Conservation (phyloP, 257 asterid genomes). For the Nicotiana knightiana region DNA sequence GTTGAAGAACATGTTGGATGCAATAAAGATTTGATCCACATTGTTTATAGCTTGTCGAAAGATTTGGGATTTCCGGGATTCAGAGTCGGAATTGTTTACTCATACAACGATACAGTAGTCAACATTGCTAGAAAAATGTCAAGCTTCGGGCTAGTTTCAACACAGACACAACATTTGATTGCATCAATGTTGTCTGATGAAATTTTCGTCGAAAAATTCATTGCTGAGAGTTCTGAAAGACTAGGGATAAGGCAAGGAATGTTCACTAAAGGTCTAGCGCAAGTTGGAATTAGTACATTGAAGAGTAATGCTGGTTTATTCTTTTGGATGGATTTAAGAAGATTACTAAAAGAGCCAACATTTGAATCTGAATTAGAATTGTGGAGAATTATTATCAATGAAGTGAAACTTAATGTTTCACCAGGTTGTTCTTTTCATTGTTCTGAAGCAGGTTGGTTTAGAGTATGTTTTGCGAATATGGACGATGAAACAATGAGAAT, state of each 20-base stretch:
- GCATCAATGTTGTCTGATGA: slow-evolving; percentile 69
- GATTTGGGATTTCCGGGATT: slow-evolving; percentile 89
- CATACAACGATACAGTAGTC: slow-evolving; percentile 55
- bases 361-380: slow-evolving; percentile 58
- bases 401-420: slow-evolving; percentile 71
- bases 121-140: slow-evolving; percentile 74
- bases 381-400: slow-evolving; percentile 53
- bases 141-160: slow-evolving; percentile 73
- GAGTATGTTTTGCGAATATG: slow-evolving; percentile 86
- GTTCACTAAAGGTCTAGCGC: slow-evolving; percentile 40
- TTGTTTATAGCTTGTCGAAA: slow-evolving; percentile 75
- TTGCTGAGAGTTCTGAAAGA: slow-evolving; percentile 42
- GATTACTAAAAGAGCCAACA: slow-evolving; percentile 37
- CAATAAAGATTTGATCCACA: slow-evolving; percentile 57
- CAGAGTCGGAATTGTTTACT: slow-evolving; percentile 67
- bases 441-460: slow-evolving; percentile 78
- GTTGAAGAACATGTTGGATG: slow-evolving; percentile 25
- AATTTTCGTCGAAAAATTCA: slow-evolving; percentile 37
- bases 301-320: slow-evolving; percentile 56
- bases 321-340: slow-evolving; percentile 70
- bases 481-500: slow-evolving; percentile 48
- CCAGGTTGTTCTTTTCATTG: slow-evolving; percentile 78
- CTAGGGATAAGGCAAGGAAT: slow-evolving; percentile 34
- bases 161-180: slow-evolving; percentile 66
- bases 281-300: slow-evolving; percentile 48